Evolutionary conservation across 345 rosid species (phyloP), one percentile per base, ranked within the genome.

Genomic region (Angophora floribunda): DNA sequence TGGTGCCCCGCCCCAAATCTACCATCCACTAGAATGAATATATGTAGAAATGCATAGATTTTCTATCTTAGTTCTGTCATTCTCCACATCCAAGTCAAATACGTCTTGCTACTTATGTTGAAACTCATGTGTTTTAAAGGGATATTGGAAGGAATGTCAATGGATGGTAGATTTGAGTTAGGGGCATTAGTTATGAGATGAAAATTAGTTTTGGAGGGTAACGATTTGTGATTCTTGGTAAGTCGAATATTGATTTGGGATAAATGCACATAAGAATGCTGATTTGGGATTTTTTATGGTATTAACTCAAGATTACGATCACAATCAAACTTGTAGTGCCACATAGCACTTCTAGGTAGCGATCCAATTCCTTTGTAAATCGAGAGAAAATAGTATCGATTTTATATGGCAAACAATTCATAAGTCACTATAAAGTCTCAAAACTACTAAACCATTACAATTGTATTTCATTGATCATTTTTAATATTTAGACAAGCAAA

Each of bases 1-100:
- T 6, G 0, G 1, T 32, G 9, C 24, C 15, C 8, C 6, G 2
- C 15, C 22, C 0, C 1, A 67, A 63, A 16, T 0, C 22, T 36
- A 32, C 41, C 6, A 16, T 65, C 0, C 36, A 0, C 2, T 55
- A 55, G 6, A 55, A 70, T 70, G 80, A 22, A 70, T 16, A 70
- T 5, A 1, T 70, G 45, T 70, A 24, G 2, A 2, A 5, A 70
- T 17, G 19, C 1, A 1, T 75, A 49, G 49, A 41, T 75, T 75
- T 41, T 19, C 26, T 12, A 41, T 36, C 26, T 75, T 41, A 12
- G 7, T 19, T 10, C 2, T 41, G 14, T 21, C 28, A 75, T 75
- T 75, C 44, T 75, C 28, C 28, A 19, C 3, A 0, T 41, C 7
- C 26, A 44, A 4, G 21, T 75, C 14, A 75, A 2, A 3, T 36